Evolutionary conservation across 768 basidiomycete species (phyloP).

Genomic region (Tylopilus subfusipes): DNA sequence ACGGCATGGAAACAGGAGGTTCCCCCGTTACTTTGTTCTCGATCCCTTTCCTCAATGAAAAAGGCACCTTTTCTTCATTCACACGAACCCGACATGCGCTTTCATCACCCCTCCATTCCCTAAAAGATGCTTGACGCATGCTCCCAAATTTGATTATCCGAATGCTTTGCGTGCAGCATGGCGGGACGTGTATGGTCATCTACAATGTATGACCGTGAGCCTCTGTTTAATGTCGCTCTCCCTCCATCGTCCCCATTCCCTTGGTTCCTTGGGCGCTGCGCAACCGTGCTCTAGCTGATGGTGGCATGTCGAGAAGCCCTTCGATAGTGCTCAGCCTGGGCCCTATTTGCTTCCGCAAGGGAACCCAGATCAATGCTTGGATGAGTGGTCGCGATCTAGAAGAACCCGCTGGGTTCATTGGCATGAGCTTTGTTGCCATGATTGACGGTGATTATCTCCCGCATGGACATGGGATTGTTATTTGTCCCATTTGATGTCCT

Average conservation of each 20-base stretch:
- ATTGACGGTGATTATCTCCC: slow-evolving; percentile 26
- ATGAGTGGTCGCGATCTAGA: slow-evolving; percentile 1
- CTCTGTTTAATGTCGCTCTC: neutral
- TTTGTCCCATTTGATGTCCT: neutral
- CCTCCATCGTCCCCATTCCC: neutral
- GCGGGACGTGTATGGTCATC: neutral
- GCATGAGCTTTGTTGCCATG: slow-evolving; percentile 6
- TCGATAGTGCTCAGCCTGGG: neutral
- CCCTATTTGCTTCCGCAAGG: neutral
- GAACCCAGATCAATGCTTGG: slow-evolving; percentile 7
- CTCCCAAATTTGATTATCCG: slow-evolving; percentile 16
- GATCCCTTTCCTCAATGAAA: neutral
- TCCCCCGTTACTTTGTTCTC: slow-evolving; percentile 11
- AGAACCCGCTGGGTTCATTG: neutral
- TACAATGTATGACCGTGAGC: slow-evolving; percentile 16
- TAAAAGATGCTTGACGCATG: neutral
- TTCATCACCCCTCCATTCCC: slow-evolving; percentile 12
- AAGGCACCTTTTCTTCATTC: slow-evolving; percentile 5
- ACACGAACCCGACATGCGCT: neutral
- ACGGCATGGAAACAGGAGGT: slow-evolving; percentile 20
- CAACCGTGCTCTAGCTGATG: too few species aligned
- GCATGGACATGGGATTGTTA: slow-evolving; percentile 9
- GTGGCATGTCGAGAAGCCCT: slow-evolving; percentile 2
- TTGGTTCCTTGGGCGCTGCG: neutral
- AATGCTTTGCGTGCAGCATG: slow-evolving; percentile 11